These are phyloP conservation scores for Syncephalastrum sp. DNA, from an alignment of 371 early-diverging fungal species.

Conservation along the genomic window DNA sequence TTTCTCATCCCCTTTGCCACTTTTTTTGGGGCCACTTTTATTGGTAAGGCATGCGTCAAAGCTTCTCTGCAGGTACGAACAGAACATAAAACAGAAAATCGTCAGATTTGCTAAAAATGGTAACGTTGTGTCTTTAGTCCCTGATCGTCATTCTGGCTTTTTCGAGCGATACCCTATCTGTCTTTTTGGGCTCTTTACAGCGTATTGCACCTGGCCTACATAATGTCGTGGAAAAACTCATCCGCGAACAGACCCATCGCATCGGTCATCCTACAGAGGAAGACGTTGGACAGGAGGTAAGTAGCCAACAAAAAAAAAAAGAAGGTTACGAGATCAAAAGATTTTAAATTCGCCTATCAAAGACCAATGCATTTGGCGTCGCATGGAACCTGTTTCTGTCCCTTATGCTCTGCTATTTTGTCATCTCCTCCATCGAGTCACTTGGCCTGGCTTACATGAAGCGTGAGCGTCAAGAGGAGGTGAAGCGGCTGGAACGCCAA, in stretches of 20 bases:
- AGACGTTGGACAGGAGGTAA: conserved; percentile 14
- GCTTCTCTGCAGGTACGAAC: conserved; percentile 70
- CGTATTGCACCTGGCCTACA: conserved; percentile 24
- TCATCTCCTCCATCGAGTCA: conserved; percentile 77
- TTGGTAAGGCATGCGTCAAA: conserved; percentile 91
- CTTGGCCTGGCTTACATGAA: conserved; percentile 70
- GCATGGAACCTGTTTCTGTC: conserved; percentile 79
- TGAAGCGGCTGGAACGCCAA: conserved; percentile 13
- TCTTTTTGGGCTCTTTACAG: conserved; percentile 15
- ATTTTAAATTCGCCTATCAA: conserved; percentile 8
- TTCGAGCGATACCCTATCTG: conserved; percentile 21
- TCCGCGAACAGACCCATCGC: conserved; percentile 34
- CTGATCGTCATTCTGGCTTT: conserved; percentile 25
- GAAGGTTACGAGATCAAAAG: not conserved
- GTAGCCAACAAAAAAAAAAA: conserved; percentile 13
- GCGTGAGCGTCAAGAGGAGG: conserved; percentile 38
- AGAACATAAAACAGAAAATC: not conserved
- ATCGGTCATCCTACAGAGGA: conserved; percentile 15
- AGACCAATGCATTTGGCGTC: conserved; percentile 44
- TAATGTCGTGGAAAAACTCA: conserved; percentile 20
- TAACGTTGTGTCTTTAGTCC: conserved; percentile 12
- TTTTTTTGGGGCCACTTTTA: conserved; percentile 90
- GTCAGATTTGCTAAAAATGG: not conserved
- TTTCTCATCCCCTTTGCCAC: conserved; percentile 86
- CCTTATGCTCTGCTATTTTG: conserved; percentile 81